Percentiles rank a stretch among this genome's conserved stretches.
Conservation (phyloP, 495 filamentous ascomycete genomes). For the Aspergillus mulundensis region DNA sequence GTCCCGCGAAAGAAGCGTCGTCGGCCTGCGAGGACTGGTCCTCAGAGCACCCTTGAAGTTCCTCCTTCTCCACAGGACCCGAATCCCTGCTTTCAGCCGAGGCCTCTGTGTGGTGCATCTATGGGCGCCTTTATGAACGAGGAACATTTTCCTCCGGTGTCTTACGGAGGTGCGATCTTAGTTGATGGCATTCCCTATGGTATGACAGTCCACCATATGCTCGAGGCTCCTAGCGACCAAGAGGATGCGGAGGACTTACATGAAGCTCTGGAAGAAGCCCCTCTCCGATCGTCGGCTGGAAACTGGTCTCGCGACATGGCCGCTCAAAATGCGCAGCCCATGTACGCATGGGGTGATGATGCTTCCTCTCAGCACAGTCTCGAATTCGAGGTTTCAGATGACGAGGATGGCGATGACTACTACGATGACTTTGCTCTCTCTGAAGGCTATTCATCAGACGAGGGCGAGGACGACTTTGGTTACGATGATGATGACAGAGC, state of each 20-base stretch:
- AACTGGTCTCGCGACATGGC: slow-evolving; percentile 26
- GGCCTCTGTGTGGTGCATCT: slow-evolving; percentile 79
- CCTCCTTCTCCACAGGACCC: slow-evolving; percentile 32
- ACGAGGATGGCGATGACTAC: slow-evolving; percentile 41
- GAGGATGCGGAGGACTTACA: slow-evolving; percentile 37
- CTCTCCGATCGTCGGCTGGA: slow-evolving; percentile 36
- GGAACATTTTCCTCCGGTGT: slow-evolving; percentile 80
- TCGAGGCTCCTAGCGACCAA: slow-evolving; percentile 73
- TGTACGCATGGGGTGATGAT: slow-evolving; percentile 32
- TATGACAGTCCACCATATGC: slow-evolving; percentile 94
- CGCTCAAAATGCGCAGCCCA: slow-evolving; percentile 22
- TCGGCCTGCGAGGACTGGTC: slow-evolving; percentile 35
- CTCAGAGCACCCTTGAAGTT: slow-evolving; percentile 26
- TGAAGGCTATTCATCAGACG: slow-evolving; percentile 45
- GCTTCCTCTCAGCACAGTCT: slow-evolving; percentile 31
- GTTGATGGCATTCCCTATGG: slow-evolving; percentile 81
- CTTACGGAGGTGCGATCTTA: slow-evolving; percentile 80
- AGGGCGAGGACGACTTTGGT: slow-evolving; percentile 38
- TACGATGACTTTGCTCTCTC: slow-evolving; percentile 43
- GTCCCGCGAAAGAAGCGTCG: slow-evolving; percentile 43
- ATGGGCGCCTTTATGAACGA: slow-evolving; percentile 87
- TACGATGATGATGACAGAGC: slow-evolving; percentile 57
- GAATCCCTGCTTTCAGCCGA: slow-evolving; percentile 60
- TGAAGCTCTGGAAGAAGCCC: slow-evolving; percentile 22
- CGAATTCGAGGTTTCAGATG: slow-evolving; percentile 48